Base-by-base conservation (phyloP, 2,329 filamentous ascomycete genomes). In the Beauveria asiatica region DNA sequence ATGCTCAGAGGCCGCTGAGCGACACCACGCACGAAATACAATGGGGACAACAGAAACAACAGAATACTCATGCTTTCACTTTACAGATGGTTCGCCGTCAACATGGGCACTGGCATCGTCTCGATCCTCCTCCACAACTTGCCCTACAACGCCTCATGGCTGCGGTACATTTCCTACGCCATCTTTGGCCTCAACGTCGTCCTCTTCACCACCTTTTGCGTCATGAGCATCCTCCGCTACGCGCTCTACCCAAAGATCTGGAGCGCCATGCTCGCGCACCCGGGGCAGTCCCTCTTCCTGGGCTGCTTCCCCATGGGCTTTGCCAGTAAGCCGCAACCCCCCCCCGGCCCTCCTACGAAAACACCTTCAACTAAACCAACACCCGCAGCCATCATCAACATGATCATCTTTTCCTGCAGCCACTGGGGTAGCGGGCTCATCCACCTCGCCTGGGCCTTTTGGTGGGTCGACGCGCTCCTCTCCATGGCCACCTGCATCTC, bases 251-350 rank as follows among this genome's bases (percentile, higher is more conserved):
- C 86, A 0, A 78, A 81, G 61, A 84, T 89, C 33, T 90, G 85
- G 80, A 67, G 61, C 0, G 82, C 80, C 17, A 88, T 90, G 86
- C 79, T 90, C 41, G 73, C 75, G 2, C 84, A 90, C 67, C 85
- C 84, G 0, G 80, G 79, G 1, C 84, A 90, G 67, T 85, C 83
- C 1, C 76, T 90, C 57, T 90, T 90, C 64, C 72, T 90, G 3
- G 87, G 83, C 0, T 86, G 84, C 0, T 80, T 88, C 37, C 86
- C 86, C 0, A 89, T 89, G 83, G 85, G 80, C 0, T 80, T 89
- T 61, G 82, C 84, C 0, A 89, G 73, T 75, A 63, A 33, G 37
- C 45, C 46, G 30, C 30, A 33, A 33, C 10, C 5, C 52, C 9
- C 25, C 21, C 10, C 33, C 30, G 1, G 17, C 3, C 19, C 30